Conservation (phyloP, 352 stramenopile genomes). For the Pythium brachiatum region DNA sequence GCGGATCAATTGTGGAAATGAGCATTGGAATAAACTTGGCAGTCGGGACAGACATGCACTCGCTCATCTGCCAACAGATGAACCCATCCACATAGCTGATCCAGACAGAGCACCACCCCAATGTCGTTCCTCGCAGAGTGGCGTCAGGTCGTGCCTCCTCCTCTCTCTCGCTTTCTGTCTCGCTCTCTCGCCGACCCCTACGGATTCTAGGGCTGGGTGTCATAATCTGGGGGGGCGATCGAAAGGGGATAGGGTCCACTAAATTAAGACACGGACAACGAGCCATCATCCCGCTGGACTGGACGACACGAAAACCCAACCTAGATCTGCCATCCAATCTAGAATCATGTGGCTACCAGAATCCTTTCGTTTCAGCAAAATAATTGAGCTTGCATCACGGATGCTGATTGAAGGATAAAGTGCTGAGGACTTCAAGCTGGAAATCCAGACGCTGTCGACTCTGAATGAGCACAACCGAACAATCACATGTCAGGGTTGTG, state of each 20-base stretch:
- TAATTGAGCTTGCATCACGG: too few relatives aligned
- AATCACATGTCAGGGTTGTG: slow-evolving; percentile 13
- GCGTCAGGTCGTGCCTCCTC: slow-evolving; percentile 23
- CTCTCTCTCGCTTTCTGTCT: slow-evolving; percentile 5
- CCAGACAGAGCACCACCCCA: not conserved
- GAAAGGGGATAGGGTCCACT: not conserved
- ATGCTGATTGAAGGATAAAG: too few relatives aligned
- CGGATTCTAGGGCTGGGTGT: slow-evolving; percentile 2
- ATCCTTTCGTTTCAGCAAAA: too few relatives aligned
- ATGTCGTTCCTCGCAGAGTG: slow-evolving; percentile 22
- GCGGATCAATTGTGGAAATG: slow-evolving; percentile 14
- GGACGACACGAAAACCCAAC: slow-evolving; percentile 3
- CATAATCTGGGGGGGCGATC: not conserved
- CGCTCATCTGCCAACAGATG: not conserved
- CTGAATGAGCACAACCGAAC: not conserved
- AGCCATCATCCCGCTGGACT: not conserved
- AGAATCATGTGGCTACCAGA: not conserved
- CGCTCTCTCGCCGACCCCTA: slow-evolving; percentile 13
- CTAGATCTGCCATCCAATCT: not conserved
- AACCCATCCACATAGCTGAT: slow-evolving; percentile 17
- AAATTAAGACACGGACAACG: slow-evolving; percentile 2
- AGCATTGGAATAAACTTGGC: slow-evolving; percentile 8
- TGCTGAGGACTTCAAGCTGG: too few relatives aligned
- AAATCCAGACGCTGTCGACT: not conserved
- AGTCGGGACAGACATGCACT: slow-evolving; percentile 7